Percentiles rank a stretch among this genome's conserved stretches.
Conservation (phyloP, 495 filamentous ascomycete genomes). For the Elasticomyces elasticus region DNA sequence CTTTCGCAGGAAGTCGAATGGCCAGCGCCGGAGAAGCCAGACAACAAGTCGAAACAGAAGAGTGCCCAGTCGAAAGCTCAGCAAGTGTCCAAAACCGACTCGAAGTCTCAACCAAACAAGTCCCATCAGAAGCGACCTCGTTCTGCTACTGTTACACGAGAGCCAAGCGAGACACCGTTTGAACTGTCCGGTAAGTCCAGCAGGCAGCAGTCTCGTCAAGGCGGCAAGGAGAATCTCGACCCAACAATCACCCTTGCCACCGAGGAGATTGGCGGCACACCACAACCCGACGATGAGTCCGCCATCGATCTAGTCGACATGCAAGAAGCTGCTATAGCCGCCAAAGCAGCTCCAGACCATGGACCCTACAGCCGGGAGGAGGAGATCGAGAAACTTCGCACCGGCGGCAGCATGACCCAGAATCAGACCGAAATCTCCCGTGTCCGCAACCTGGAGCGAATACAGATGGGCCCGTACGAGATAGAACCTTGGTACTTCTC, state of each 20-base stretch:
- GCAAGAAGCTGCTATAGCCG: conserved; percentile 47
- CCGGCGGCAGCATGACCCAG: conserved; percentile 93
- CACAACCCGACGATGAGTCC: conserved; percentile 50
- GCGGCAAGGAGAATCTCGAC: conserved; percentile 53
- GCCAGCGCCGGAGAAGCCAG: conserved; percentile 60
- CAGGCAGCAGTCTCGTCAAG: conserved; percentile 44
- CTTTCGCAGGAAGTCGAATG: conserved; percentile 68
- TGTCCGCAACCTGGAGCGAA: conserved; percentile 80
- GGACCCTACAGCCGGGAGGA: conserved; percentile 69
- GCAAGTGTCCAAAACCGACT: conserved; percentile 19
- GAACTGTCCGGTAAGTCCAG: conserved; percentile 11
- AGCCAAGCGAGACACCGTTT: conserved; percentile 50
- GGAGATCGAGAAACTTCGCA: conserved; percentile 90
- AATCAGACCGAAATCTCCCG: conserved; percentile 95
- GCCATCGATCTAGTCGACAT: conserved; percentile 53
- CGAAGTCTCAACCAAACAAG: conserved; percentile 32
- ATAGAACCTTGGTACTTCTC: conserved; percentile 99
- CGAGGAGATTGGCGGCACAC: conserved; percentile 41
- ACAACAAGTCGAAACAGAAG: conserved; percentile 49
- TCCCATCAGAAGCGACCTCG: conserved; percentile 48
- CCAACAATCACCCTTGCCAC: conserved; percentile 43
- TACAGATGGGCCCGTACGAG: conserved; percentile 88
- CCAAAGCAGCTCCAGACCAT: conserved; percentile 40
- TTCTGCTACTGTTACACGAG: conserved; percentile 37
- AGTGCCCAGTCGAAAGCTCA: conserved; percentile 26